phyloP scores from a whole-genome alignment of 805 yeast species.

The Myxozyma mucilagina region DNA sequence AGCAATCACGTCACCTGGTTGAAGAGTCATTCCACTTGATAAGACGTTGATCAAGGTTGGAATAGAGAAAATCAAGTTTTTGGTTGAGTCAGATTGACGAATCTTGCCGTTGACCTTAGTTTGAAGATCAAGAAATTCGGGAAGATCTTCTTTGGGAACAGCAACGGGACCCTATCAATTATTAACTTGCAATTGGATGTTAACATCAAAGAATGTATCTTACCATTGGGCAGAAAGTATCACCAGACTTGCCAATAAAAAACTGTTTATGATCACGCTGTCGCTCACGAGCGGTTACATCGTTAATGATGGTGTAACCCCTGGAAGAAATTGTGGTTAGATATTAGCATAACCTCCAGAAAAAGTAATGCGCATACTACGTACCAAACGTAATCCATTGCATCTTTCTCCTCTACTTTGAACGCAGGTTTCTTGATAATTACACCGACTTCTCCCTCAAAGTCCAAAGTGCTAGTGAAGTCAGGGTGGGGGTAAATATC shows the following conservation, averaged over 20 bases:
- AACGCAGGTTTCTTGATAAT: conserved; percentile 52
- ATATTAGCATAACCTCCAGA: background rate
- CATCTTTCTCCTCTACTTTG: conserved; percentile 47
- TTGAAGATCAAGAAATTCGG: conserved; percentile 42
- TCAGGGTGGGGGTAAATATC: conserved; percentile 16
- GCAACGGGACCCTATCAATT: conserved; percentile 21
- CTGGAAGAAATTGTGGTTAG: background rate
- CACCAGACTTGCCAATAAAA: conserved; percentile 24
- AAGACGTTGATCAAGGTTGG: conserved; percentile 48
- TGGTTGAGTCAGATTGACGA: conserved; percentile 49
- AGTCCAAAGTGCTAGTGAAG: conserved; percentile 43
- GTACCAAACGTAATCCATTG: conserved; percentile 46
- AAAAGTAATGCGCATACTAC: background rate
- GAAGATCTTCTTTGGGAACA: conserved; percentile 29
- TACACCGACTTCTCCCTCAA: conserved; percentile 56
- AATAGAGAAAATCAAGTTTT: conserved; percentile 51
- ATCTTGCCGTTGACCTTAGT: conserved; percentile 51
- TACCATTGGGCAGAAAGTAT: conserved; percentile 25
- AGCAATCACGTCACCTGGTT: conserved; percentile 55
- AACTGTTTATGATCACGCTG: conserved; percentile 26
- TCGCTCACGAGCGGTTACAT: conserved; percentile 52
- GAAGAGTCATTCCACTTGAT: conserved; percentile 52
- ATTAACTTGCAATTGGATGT: background rate
- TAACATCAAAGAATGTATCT: background rate
- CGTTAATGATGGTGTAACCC: conserved; percentile 57